phyloP scores from a whole-genome alignment of 768 basidiomycete species.

The Candolleomyces aberdarensis region DNA sequence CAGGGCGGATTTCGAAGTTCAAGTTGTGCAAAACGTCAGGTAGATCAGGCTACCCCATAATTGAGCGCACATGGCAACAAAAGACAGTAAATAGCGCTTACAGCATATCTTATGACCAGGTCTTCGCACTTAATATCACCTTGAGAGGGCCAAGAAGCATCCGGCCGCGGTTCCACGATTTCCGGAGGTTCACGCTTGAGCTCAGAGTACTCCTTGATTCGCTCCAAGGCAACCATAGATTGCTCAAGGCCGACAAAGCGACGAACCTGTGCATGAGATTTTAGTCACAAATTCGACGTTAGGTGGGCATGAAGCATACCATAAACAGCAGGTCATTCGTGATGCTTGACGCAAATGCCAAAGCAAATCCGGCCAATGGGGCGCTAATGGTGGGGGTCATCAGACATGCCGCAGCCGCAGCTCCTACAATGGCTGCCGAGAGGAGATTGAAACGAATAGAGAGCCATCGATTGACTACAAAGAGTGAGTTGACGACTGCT shows the following conservation, averaged over 20 bases:
- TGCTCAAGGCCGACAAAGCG: slow-evolving; percentile 91
- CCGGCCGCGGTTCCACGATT: slow-evolving; percentile 82
- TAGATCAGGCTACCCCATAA: slow-evolving; percentile 62
- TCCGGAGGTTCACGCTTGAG: slow-evolving; percentile 76
- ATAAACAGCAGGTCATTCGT: slow-evolving; percentile 69
- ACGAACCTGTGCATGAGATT: slow-evolving; percentile 44
- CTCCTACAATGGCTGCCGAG: slow-evolving; percentile 68
- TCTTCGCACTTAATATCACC: slow-evolving; percentile 71
- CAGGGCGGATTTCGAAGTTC: slow-evolving; percentile 67
- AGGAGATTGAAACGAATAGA: slow-evolving; percentile 84
- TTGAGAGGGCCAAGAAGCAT: slow-evolving; percentile 70
- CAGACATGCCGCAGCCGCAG: slow-evolving; percentile 66
- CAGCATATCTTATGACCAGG: slow-evolving; percentile 76
- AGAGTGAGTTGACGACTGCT: not conserved
- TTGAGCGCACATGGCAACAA: not conserved
- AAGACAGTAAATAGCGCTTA: slow-evolving; percentile 39
- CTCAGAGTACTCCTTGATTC: slow-evolving; percentile 90
- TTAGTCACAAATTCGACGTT: not conserved
- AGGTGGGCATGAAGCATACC: slow-evolving; percentile 24
- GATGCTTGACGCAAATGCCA: slow-evolving; percentile 80
- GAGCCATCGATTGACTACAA: slow-evolving; percentile 84
- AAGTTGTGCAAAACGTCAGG: slow-evolving; percentile 82
- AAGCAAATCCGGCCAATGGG: slow-evolving; percentile 79
- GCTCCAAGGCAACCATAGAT: slow-evolving; percentile 87
- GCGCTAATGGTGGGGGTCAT: slow-evolving; percentile 72